These are phyloP conservation scores for Aspergillus transmontanensis DNA, from an alignment of 2,329 filamentous ascomycete species.

Conservation along the genomic window DNA sequence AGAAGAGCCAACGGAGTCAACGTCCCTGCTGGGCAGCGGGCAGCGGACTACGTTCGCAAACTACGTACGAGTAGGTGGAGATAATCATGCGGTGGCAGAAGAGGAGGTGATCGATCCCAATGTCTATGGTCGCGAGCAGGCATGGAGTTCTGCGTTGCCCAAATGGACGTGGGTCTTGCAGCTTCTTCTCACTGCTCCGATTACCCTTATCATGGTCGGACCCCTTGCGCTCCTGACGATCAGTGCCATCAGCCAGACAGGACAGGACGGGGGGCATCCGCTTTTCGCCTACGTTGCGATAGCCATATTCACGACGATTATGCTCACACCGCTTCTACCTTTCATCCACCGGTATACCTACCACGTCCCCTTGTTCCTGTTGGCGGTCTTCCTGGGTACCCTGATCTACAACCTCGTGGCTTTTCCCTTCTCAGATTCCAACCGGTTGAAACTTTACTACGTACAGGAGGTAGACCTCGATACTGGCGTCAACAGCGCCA, in stretches of 20 bases:
- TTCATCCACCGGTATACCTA: slow-evolving; percentile 86
- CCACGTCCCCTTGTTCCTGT: slow-evolving; percentile 76
- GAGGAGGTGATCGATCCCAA: slow-evolving; percentile 33
- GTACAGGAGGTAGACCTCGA: slow-evolving; percentile 79
- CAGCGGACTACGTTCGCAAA: slow-evolving; percentile 58
- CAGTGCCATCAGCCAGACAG: slow-evolving; percentile 75
- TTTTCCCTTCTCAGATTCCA: slow-evolving; percentile 82
- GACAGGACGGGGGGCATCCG: slow-evolving; percentile 75
- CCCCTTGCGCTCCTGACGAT: slow-evolving; percentile 75
- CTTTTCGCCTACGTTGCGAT: slow-evolving; percentile 72
- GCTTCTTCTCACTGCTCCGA: slow-evolving; percentile 76
- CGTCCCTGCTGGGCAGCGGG: slow-evolving; percentile 56
- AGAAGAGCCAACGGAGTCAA: slow-evolving; percentile 55
- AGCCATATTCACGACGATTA: slow-evolving; percentile 67
- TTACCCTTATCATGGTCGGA: slow-evolving; percentile 74
- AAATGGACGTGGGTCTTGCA: slow-evolving; percentile 88
- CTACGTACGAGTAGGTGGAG: slow-evolving; percentile 47
- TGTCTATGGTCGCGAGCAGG: slow-evolving; percentile 73
- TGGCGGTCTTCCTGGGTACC: slow-evolving; percentile 72
- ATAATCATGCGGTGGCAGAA: slow-evolving; percentile 31
- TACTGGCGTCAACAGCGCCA: slow-evolving; percentile 68
- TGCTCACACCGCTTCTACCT: slow-evolving; percentile 76
- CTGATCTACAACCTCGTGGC: slow-evolving; percentile 82
- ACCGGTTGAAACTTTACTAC: slow-evolving; percentile 85
- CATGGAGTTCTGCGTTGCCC: slow-evolving; percentile 79